phyloP scores from a whole-genome alignment of 2,329 filamentous ascomycete genomes.

The Venturiaceae sp. region DNA sequence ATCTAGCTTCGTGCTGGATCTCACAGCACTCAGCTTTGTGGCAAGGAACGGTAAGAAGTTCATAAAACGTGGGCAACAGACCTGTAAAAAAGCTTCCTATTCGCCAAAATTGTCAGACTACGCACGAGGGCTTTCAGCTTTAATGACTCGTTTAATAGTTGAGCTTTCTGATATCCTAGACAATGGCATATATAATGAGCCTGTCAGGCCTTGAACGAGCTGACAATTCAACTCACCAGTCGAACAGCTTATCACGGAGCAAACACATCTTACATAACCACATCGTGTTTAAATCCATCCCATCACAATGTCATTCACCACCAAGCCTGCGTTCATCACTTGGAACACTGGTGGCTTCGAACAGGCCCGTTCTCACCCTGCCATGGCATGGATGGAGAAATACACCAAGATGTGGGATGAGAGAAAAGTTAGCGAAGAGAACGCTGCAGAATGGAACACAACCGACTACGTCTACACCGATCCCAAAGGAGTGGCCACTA shows the following conservation, averaged over 20 bases:
- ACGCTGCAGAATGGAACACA: constrained; percentile 7
- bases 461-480: constrained; percentile 12
- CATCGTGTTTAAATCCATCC: not conserved
- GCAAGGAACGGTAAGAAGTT: too few species aligned
- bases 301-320: constrained; percentile 14
- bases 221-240: not conserved
- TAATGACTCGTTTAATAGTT: too few species aligned
- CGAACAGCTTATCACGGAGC: too few species aligned
- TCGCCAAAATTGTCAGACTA: too few species aligned
- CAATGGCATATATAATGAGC: too few species aligned
- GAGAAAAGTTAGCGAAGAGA: constrained; percentile 2
- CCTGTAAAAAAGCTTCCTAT: too few species aligned
- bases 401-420: constrained; percentile 16
- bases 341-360: constrained; percentile 12
- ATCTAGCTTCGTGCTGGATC: too few species aligned
- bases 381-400: constrained; percentile 17
- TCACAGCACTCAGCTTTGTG: too few species aligned
- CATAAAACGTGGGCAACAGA: too few species aligned
- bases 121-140: too few species aligned
- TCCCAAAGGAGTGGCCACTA: constrained; percentile 13
- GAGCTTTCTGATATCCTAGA: too few species aligned
- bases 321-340: constrained; percentile 14
- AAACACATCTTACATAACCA: not conserved
- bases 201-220: too few species aligned
- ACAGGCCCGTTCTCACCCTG: constrained; percentile 15